These are phyloP conservation scores for Colletotrichum noveboracense DNA, from an alignment of 2,329 filamentous ascomycete species.

Conservation along the genomic window DNA sequence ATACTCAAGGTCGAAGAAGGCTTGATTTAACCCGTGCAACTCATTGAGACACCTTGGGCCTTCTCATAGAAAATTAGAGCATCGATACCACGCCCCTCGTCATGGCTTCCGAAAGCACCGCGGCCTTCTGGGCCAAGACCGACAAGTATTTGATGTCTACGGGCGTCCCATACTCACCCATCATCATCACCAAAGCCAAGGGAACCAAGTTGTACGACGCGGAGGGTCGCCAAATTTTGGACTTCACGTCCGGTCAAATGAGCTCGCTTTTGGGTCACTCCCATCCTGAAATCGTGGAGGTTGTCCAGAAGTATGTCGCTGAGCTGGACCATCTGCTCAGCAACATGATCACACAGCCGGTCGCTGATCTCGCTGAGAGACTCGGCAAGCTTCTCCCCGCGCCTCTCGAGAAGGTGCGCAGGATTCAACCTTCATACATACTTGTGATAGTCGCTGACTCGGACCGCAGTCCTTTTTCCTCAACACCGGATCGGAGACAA, in stretches of 20 bases:
- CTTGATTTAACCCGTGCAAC: not conserved
- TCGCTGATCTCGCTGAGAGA: conserved; percentile 56
- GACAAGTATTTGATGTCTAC: conserved; percentile 47
- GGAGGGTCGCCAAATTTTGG: conserved; percentile 50
- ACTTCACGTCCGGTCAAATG: conserved; percentile 67
- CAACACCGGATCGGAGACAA: conserved; percentile 59
- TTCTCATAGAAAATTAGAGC: too few relatives aligned
- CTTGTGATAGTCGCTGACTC: not conserved
- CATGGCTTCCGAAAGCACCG: conserved; percentile 1
- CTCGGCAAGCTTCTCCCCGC: conserved; percentile 51
- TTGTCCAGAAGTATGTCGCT: conserved; percentile 49
- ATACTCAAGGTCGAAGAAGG: not conserved
- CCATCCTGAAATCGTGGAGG: conserved; percentile 61
- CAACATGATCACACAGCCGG: conserved; percentile 61
- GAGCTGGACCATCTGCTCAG: conserved; percentile 62
- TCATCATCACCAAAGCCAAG: conserved; percentile 48
- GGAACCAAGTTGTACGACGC: conserved; percentile 52
- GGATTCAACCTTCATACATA: not conserved
- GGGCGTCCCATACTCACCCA: conserved; percentile 41
- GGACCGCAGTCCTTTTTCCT: conserved; percentile 52
- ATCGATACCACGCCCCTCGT: not conserved
- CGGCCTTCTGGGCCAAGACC: conserved; percentile 37
- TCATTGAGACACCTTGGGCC: not conserved
- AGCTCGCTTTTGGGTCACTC: conserved; percentile 61
- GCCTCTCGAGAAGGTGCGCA: conserved; percentile 51